A percentile compares a stretch with the other conserved stretches of the same genome.
Evolutionary conservation across 805 yeast species (phyloP).

Genomic region (Pichia insulana): DNA sequence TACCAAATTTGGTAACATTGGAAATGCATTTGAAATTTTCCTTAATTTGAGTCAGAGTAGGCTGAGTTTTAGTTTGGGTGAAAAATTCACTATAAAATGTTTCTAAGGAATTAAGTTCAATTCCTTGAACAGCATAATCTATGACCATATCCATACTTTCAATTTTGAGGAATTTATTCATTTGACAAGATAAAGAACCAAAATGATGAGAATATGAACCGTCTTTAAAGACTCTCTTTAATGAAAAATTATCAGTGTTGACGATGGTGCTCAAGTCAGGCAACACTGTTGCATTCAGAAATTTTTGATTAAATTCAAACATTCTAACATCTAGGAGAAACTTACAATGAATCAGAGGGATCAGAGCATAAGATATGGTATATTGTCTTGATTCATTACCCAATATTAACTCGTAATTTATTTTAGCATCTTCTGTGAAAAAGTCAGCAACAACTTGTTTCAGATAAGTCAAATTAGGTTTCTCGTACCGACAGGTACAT

Average conservation of each 20-base stretch:
- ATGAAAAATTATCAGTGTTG: conserved; percentile 42
- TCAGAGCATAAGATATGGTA: conserved; percentile 53
- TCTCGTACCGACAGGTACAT: conserved; percentile 28
- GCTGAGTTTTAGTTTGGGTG: conserved; percentile 5
- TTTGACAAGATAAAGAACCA: conserved; percentile 53
- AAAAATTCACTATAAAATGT: conserved; percentile 28
- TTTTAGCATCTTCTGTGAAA: conserved; percentile 42
- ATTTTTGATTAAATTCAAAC: conserved; percentile 42
- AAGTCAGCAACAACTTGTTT: conserved; percentile 38
- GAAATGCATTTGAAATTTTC: conserved; percentile 19
- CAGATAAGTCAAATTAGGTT: conserved; percentile 42
- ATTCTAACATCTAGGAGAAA: conserved; percentile 43
- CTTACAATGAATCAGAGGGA: conserved; percentile 54
- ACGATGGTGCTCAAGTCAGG: conserved; percentile 46
- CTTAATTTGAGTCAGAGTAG: conserved; percentile 1
- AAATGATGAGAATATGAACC: conserved; percentile 59
- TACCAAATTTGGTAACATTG: conserved; percentile 48
- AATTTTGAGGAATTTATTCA: conserved; percentile 54
- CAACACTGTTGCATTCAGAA: conserved; percentile 42
- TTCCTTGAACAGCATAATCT: conserved; percentile 37
- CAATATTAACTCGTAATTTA: conserved; percentile 39
- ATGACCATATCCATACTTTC: conserved; percentile 64
- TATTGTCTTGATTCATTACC: conserved; percentile 45
- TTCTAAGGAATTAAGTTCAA: conserved; percentile 38
- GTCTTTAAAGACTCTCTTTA: conserved; percentile 50